Evolutionary conservation across 768 basidiomycete genomes (phyloP), one percentile per base, ranked within the genome.

Genomic region (Hirschioporus abietinus): DNA sequence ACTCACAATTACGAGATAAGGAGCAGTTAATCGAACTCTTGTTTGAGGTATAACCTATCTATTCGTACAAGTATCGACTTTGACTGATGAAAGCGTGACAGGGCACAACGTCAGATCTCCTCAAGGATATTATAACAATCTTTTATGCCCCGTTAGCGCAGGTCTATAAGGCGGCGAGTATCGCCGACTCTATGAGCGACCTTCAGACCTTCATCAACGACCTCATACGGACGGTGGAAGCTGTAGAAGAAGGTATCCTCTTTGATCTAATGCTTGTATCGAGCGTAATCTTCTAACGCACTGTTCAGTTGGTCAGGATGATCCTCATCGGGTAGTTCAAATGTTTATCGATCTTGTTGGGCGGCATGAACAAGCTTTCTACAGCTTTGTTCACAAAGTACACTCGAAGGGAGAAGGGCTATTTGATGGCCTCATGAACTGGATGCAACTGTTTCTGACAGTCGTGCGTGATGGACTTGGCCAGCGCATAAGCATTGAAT

Each of bases 61-160:
- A 58, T 66, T 58, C 58, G 63, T 20, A 18, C 52, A 42, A 57
- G 67, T 26, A 35, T 23, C 25, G 25, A 52, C 30, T 30, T 25
- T 52, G 58, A 15, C 6, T 61, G 36, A 26, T 60, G n/a, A 15
- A 23, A n/a, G 12, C 58, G n/a, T 4, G 24, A 7, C 36, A 99
- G 96, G 96, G 97, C 24, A 89, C 89, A 60, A 99, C 97, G 0
- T 89, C 96, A 1, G 97, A 99, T 35, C 81, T 99, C 26, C 80
- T 99, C 72, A 98, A 96, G 77, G 97, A 99, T 75, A 98, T 99
- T 67, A 94, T 99, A 72, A 98, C 97, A 23, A 99, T 99, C 67
- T 99, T 99, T 77, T 99, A 99, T 76, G 80, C 95, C 0, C 97
- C 97, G 1, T 80, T 99, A 26, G 97, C 97, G 1, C 93, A 96